Base-by-base conservation (phyloP, 768 basidiomycete genomes). In the Hebeloma cylindrosporum region DNA sequence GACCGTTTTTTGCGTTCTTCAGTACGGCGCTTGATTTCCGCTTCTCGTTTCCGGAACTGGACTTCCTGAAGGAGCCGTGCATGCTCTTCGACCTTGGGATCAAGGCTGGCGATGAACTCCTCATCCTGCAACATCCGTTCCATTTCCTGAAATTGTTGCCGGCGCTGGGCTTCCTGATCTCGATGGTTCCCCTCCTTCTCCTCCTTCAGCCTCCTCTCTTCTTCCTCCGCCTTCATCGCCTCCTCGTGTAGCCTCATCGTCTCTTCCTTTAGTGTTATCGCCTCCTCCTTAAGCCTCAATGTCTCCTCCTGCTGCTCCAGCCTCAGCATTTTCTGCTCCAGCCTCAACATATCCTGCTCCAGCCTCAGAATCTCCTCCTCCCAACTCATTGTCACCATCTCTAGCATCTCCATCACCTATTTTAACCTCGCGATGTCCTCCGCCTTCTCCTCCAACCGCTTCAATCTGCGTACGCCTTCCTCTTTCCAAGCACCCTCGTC, bases 1-100 rank as follows among this genome's bases (percentile, higher is more conserved):
- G 74, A 40, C 69, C 68, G 34, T 75, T 72, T 7, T 53, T 71
- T 74, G 22, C 74, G 70, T 47, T 78, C 51, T 7, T 63, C 66
- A 25, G 40, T 45, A n/a, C n/a, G n/a, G n/a, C 66, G 67, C 38
- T 54, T 65, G 39, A 72, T 67, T 17, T 73, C 71, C 30, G 71
- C 72, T 31, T 69, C 73, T n/a, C 72, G 66, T 49, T 62, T 62
- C 30, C 64, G 66, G 53, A 64, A 72, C 25, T 75, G 69, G 46
- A 69, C 62, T 50, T 73, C 70, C 47, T 71, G 67, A 22, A 56
- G 47, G 7, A 53, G 29, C 20, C 49, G 46, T 5, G 50, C 45
- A 34, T 66, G 64, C 34, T 64, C 64, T 38, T 65, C 61, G 26
- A 63, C 42, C 27, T 36, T 50, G 16, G 55, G 42, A 35, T 60